phyloP scores from a whole-genome alignment of 1,139 yeast genomes.

The Saccharomycopsis crataegensis region DNA sequence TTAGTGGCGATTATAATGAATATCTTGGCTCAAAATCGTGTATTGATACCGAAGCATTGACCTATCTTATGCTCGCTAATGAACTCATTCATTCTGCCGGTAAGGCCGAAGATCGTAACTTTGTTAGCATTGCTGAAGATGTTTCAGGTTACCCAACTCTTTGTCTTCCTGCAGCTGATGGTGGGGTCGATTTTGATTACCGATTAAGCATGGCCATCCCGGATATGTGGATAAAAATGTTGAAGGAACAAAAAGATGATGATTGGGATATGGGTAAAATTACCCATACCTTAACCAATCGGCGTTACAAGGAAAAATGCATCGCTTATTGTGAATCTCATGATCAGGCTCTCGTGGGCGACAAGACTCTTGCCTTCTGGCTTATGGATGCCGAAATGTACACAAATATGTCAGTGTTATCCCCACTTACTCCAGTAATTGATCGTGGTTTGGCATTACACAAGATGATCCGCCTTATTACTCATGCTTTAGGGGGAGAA shows the following conservation, averaged over 20 bases:
- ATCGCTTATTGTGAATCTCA: constrained; percentile 93
- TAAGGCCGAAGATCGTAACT: constrained; percentile 36
- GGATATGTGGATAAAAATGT: constrained; percentile 95
- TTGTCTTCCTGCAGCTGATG: constrained; percentile 62
- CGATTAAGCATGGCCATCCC: constrained; percentile 96
- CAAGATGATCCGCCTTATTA: constrained; percentile 78
- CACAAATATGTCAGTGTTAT: constrained; percentile 79
- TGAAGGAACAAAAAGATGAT: constrained; percentile 79
- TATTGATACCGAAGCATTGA: constrained; percentile 82
- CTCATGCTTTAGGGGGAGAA: constrained; percentile 90
- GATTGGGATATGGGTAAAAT: constrained; percentile 87
- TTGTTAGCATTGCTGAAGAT: constrained; percentile 89
- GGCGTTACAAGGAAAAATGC: constrained; percentile 85
- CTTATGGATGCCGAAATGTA: constrained; percentile 98
- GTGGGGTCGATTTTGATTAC: constrained; percentile 93
- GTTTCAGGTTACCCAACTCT: constrained; percentile 97
- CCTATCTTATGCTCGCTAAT: constrained; percentile 85
- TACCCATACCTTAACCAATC: constrained; percentile 74
- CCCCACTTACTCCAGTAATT: constrained; percentile 66
- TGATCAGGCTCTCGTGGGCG: constrained; percentile 97
- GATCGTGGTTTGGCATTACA: constrained; percentile 89
- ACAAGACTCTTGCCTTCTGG: constrained; percentile 95
- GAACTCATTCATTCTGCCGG: constrained; percentile 54
- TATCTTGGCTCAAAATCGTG: constrained; percentile 68
- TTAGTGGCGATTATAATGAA: constrained; percentile 90